Base-by-base conservation (phyloP, 805 yeast species). In the Candida verbasci region DNA sequence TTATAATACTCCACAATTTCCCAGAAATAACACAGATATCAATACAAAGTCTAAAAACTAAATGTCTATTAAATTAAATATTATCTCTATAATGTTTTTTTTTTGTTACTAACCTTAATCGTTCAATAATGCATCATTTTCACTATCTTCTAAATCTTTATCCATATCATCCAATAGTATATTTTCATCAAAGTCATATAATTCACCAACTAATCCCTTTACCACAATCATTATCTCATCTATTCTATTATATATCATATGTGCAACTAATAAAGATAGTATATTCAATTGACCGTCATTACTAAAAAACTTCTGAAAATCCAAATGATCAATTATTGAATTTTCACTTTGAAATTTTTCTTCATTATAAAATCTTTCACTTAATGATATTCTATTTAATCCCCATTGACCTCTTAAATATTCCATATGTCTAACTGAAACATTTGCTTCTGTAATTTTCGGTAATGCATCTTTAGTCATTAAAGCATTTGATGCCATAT, bases 141-240 rank as follows among this genome's bases (percentile, higher is more conserved):
- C 39, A 25, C 27, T 25, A 9, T 20, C 22, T 8, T 35, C 31
- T 4, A 23, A 24, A 11, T 35, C 28, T 15, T 36, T 37, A 6
- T 35, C 37, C 4, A 40, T 18, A 3, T 41, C 42, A 17, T 41
- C 46, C 15, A 46, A 43, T 20, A 49, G 15, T 15, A 35, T 25
- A 11, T 24, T 29, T 15, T 35, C 35, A 18, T 35, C 39, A 5
- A 35, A 46, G 41, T 55, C 60, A 34, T 52, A 62, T 40, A 53
- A 53, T 31, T 62, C 68, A 9, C 68, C 66, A 9, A 62, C 67
- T 29, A 62, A 45, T 6, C 54, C 47, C 34, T 60, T 62, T 18
- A 55, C 50, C 11, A 50, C 40, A 6, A 60, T 38, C 32, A 55
- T 53, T 4, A 53, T 47, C 36, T 56, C 58, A 42, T 62, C 68